Conservation (phyloP, 495 filamentous ascomycete species). For the Aspergillus avenaceus region DNA sequence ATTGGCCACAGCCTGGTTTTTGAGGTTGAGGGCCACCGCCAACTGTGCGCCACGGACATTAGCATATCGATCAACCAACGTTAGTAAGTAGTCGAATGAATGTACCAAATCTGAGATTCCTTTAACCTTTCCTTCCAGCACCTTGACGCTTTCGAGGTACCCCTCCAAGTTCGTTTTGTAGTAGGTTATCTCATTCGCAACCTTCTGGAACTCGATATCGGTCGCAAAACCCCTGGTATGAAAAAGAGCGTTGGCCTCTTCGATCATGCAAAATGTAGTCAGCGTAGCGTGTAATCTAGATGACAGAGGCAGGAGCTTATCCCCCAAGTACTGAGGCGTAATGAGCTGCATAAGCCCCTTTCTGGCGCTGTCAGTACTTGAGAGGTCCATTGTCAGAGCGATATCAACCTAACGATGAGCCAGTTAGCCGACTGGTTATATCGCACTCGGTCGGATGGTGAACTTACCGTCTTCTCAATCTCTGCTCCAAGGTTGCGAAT, state of each 20-base stretch:
- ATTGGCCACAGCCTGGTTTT: constrained; percentile 18
- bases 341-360: constrained; percentile 4
- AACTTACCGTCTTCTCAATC: constrained; percentile 12
- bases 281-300: constrained; percentile 8
- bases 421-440: neutral
- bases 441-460: neutral
- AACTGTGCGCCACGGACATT: constrained; percentile 12
- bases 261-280: constrained; percentile 7
- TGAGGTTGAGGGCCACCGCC: constrained; percentile 24
- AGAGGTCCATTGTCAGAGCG: constrained; percentile 9
- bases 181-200: constrained; percentile 4
- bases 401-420: constrained; percentile 7
- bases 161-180: constrained; percentile 7
- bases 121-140: constrained; percentile 13
- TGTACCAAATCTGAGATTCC: constrained; percentile 15
- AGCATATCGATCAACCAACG: neutral
- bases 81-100: constrained; percentile 14
- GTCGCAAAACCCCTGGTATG: neutral
- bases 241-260: constrained; percentile 3
- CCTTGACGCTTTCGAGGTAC: constrained; percentile 7
- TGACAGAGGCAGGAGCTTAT: constrained; percentile 7
- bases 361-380: neutral
- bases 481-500: constrained; percentile 8
- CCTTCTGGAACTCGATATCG: neutral
- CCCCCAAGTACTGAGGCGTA: constrained; percentile 10